A percentile compares a stretch with the other conserved stretches of the same genome.
phyloP scores from a whole-genome alignment of 148 eudicot genomes.

The Tetragonia tetragonoides region DNA sequence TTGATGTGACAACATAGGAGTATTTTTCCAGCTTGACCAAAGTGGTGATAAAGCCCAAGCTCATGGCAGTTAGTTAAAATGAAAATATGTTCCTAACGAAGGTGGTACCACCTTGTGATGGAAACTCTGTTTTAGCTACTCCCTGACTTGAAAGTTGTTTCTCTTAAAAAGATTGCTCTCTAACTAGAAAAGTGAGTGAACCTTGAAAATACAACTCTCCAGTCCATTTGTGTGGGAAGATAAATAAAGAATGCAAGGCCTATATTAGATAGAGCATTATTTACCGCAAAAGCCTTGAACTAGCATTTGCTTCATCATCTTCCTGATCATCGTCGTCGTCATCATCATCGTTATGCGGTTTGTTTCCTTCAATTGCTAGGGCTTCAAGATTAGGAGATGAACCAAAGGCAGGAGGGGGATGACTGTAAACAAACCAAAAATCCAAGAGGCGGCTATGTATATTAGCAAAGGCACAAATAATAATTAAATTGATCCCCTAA shows the following conservation, averaged over 20 bases:
- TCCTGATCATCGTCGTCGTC: slow-evolving; percentile 41
- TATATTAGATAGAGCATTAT: slow-evolving; percentile 14
- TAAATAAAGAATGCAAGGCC: background rate
- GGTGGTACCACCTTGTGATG: background rate
- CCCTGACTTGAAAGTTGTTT: slow-evolving; percentile 2
- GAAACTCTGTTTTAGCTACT: background rate
- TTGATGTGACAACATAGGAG: no score
- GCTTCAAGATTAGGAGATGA: slow-evolving; percentile 95
- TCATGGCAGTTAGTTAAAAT: no score
- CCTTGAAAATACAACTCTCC: background rate
- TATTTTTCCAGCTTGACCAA: no score
- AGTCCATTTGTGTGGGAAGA: background rate
- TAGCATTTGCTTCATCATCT: slow-evolving; percentile 48
- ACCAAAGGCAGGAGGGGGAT: slow-evolving; percentile 97
- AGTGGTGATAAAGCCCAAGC: no score
- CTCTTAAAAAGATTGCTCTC: slow-evolving; percentile 1
- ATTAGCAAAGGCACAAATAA: slow-evolving; percentile 7
- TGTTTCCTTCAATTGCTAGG: slow-evolving; percentile 85
- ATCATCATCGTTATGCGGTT: slow-evolving; percentile 51
- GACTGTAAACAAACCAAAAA: slow-evolving; percentile 42
- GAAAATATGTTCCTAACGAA: no score
- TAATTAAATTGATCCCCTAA: background rate
- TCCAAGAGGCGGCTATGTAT: slow-evolving; percentile 1
- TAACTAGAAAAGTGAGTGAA: background rate
- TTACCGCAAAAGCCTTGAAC: slow-evolving; percentile 58